Percentiles rank a stretch among this genome's conserved stretches.
These are phyloP conservation scores for Colletotrichum sojae DNA, from an alignment of 2,329 filamentous ascomycete species.

Conservation along the genomic window DNA sequence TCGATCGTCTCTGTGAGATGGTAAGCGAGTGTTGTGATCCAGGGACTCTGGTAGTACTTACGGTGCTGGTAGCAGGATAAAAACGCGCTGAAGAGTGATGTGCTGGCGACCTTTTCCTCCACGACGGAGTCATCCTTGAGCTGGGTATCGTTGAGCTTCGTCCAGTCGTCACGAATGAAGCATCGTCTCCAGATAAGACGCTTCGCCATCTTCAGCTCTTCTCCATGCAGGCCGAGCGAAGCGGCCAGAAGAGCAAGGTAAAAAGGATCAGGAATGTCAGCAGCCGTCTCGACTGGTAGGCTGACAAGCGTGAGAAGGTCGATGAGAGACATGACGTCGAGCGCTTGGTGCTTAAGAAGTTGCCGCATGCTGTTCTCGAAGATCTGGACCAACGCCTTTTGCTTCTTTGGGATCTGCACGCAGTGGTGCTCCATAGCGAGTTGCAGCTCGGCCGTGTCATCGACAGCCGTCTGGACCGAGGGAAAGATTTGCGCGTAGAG, in stretches of 20 bases:
- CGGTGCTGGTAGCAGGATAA: conserved; percentile 74
- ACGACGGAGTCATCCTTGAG: conserved; percentile 80
- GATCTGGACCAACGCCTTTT: conserved; percentile 77
- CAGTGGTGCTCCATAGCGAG: conserved; percentile 80
- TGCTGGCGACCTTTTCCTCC: conserved; percentile 72
- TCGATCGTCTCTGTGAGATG: conserved; percentile 56
- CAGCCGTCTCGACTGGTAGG: conserved; percentile 60
- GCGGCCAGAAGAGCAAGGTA: conserved; percentile 78
- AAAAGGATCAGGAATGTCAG: conserved; percentile 78
- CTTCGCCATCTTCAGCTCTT: conserved; percentile 70
- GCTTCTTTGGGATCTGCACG: conserved; percentile 67
- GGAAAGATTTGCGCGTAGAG: conserved; percentile 80
- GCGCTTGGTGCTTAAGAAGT: conserved; percentile 79
- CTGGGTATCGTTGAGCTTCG: conserved; percentile 81
- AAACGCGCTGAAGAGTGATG: conserved; percentile 78
- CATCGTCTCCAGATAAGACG: conserved; percentile 88
- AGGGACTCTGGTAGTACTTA: conserved; percentile 51
- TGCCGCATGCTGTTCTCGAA: conserved; percentile 79
- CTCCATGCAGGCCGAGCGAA: conserved; percentile 68
- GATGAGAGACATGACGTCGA: conserved; percentile 76
- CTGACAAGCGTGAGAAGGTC: conserved; percentile 84
- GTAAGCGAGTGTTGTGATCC: conserved; percentile 46
- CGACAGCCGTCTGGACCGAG: conserved; percentile 79
- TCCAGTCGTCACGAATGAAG: conserved; percentile 89
- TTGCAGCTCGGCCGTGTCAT: conserved; percentile 83